These are phyloP conservation scores for Coemansia sp. DNA, from an alignment of 192 early-diverging fungal genomes.

Conservation along the genomic window DNA sequence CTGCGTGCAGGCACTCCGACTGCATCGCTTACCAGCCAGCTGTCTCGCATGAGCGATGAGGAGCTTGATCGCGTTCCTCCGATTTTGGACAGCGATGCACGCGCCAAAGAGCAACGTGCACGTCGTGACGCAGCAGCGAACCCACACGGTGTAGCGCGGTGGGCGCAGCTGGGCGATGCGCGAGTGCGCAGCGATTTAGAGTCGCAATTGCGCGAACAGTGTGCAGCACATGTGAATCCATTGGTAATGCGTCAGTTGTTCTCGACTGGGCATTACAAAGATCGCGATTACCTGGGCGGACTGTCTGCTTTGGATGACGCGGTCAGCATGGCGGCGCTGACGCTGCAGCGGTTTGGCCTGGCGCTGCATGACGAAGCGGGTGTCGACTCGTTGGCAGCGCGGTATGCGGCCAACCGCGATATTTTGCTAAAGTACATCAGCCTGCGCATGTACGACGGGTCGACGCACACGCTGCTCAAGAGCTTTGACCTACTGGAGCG, in stretches of 20 bases:
- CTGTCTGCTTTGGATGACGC: slow-evolving; percentile 69
- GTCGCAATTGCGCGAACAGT: slow-evolving; percentile 61
- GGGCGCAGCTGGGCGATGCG: slow-evolving; percentile 45
- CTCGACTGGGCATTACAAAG: slow-evolving; percentile 82
- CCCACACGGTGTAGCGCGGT: slow-evolving; percentile 66
- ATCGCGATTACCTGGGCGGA: slow-evolving; percentile 72
- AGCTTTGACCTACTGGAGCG: slow-evolving; percentile 80
- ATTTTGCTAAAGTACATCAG: slow-evolving; percentile 85
- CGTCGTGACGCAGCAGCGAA: slow-evolving; percentile 65
- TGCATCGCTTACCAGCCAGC: slow-evolving; percentile 22
- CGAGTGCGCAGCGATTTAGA: slow-evolving; percentile 40
- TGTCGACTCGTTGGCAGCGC: slow-evolving; percentile 58
- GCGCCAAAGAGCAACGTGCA: slow-evolving; percentile 69
- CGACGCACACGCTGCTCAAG: slow-evolving; percentile 82
- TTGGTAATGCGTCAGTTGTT: slow-evolving; percentile 66
- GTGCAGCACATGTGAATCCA: slow-evolving; percentile 60
- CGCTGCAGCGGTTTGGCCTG: slow-evolving; percentile 41
- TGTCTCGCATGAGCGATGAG: slow-evolving; percentile 50
- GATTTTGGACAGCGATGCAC: slow-evolving; percentile 63
- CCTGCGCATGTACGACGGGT: slow-evolving; percentile 89
- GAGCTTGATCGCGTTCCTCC: slow-evolving; percentile 55
- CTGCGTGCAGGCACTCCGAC: slow-evolving; percentile 16
- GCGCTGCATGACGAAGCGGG: slow-evolving; percentile 36
- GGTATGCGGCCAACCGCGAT: slow-evolving; percentile 74
- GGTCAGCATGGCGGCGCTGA: slow-evolving; percentile 51